Evolutionary conservation across 768 basidiomycete species (phyloP).

Genomic region (Hemileccinum rubropunctum): DNA sequence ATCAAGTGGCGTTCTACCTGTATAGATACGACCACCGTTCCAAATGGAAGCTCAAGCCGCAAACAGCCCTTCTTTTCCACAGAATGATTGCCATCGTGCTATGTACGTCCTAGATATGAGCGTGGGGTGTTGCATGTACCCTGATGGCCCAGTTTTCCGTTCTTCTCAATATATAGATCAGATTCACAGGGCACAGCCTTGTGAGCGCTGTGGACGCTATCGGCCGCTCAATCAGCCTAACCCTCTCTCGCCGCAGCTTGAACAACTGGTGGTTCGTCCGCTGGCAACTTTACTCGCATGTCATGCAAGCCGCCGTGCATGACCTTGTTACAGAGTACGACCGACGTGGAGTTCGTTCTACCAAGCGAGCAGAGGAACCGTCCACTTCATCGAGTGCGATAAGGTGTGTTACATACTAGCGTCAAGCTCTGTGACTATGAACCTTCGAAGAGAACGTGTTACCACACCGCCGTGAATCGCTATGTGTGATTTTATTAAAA

Average conservation of each 20-base stretch:
- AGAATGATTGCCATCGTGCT: background rate
- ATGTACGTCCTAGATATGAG: background rate
- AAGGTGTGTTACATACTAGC: too few species aligned
- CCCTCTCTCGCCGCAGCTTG: slow-evolving; percentile 1
- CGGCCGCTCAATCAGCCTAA: background rate
- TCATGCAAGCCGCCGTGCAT: background rate
- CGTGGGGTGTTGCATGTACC: background rate
- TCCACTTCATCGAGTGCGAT: background rate
- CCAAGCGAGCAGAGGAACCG: background rate
- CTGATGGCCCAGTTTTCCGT: slow-evolving; percentile 6
- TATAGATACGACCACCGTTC: background rate
- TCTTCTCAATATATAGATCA: slow-evolving; percentile 11
- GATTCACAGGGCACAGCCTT: slow-evolving; percentile 4
- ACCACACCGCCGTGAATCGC: background rate
- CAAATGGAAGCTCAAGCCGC: slow-evolving; percentile 11
- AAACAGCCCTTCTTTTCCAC: slow-evolving; percentile 8
- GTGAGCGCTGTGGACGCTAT: background rate
- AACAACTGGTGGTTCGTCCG: background rate
- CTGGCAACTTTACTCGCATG: background rate
- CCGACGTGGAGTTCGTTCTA: background rate
- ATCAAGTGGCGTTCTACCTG: slow-evolving; percentile 16
- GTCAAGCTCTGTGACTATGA: too few species aligned
- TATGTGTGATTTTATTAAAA: background rate
- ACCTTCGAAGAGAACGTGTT: background rate
- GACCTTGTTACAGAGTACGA: background rate